Evolutionary conservation across 495 filamentous ascomycete species (phyloP).

Genomic region (Podospora bellae-mahoneyi): DNA sequence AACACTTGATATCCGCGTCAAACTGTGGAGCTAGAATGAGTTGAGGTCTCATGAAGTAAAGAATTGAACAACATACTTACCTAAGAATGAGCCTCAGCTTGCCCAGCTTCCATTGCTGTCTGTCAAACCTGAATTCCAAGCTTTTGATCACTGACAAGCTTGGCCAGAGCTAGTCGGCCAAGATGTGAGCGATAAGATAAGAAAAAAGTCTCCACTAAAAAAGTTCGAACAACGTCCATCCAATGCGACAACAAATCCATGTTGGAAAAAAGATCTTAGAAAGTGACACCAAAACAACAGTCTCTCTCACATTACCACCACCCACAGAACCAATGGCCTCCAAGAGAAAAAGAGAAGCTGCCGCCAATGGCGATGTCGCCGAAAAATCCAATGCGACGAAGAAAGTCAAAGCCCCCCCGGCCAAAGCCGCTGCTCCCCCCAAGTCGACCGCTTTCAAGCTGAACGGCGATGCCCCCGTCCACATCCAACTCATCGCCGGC

Average conservation of each 20-base stretch:
- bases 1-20: neutral
- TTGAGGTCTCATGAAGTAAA: too few species aligned
- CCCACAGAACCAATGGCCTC: conserved; percentile 48
- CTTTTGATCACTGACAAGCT: neutral
- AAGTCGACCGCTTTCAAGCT: conserved; percentile 26
- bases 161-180: neutral
- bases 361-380: conserved; percentile 20
- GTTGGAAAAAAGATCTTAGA: neutral
- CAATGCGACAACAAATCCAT: neutral
- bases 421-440: conserved; percentile 10
- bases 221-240: neutral
- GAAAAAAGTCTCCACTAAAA: neutral
- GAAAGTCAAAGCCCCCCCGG: conserved; percentile 35
- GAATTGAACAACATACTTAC: neutral
- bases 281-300: conserved; percentile 1
- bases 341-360: conserved; percentile 69
- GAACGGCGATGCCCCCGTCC: conserved; percentile 41
- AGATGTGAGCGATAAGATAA: neutral
- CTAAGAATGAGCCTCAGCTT: neutral
- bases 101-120: neutral
- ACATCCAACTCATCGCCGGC: conserved; percentile 84
- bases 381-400: conserved; percentile 31
- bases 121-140: neutral
- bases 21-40: too few species aligned
- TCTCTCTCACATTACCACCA: neutral